Base-by-base conservation (phyloP, 2,329 filamentous ascomycete species). In the Exophiala viscosa region DNA sequence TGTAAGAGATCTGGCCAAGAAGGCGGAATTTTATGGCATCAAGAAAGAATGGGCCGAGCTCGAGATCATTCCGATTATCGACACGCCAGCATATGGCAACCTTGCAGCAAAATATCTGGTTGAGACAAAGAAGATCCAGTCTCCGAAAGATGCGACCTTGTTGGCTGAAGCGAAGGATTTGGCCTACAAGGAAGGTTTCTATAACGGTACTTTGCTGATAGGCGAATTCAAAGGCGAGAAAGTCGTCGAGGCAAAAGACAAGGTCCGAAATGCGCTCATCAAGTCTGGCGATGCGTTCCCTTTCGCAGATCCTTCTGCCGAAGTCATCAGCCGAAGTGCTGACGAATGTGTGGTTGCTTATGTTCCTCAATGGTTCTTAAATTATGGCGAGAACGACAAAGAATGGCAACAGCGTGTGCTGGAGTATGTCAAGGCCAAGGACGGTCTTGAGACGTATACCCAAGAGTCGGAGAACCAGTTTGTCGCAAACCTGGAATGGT, bases 311-410 rank as follows among this genome's bases (percentile, higher is more conserved):
- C 93, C 93, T 2, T 91, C 96, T 70, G 86, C 87, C 63, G 83
- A 87, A 70, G 93, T 97, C 60, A 83, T 95, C 55, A 92, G 87
- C 66, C 82, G 93, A 70, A 95, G 88, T 62, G 89, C 86, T 23
- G 92, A 97, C 66, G 89, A 95, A 62, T 97, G 93, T 68, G 90
- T 96, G 53, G 92, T 93, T 54, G 88, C 90, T 28, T 85, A 92
- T 61, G 84, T 97, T 66, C 92, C 96, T 64, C 93, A 99, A 73
- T 99, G 93, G 91, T 99, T 95, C 74, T 77, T 99, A 64, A 92
- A 96, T 73, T 99, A 99, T 66, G 93, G 93, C 57, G 88, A 91
- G 72, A 88, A 89, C 57, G 82, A 85, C 62, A 73, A 75, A 39
- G 80, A 85, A 45, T 97, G 93, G 93, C 88, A 88, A 66, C 74